Conservation (phyloP, 2,329 filamentous ascomycete species). For the Pyricularia pennisetigena region DNA sequence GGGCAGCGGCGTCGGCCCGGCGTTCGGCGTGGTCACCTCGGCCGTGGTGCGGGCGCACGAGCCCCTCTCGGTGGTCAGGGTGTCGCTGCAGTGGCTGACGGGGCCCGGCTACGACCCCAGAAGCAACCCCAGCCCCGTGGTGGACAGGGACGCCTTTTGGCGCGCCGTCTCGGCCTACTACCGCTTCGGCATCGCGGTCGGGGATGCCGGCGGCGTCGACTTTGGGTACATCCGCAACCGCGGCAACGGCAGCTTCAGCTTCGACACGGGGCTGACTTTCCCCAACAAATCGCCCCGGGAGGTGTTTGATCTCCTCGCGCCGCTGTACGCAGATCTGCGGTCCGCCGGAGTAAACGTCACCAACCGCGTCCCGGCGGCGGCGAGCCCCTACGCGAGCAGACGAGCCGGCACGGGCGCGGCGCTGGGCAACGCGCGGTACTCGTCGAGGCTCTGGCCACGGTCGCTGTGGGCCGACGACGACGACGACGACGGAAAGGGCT, state of each 20-base stretch:
- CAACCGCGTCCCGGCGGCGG: conserved; percentile 7
- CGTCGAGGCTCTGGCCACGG: conserved; percentile 25
- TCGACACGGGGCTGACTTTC: conserved; percentile 13
- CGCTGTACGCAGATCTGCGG: conserved; percentile 19
- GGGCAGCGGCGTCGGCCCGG: conserved; percentile 36
- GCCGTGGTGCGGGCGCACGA: conserved; percentile 1
- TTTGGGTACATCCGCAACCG: conserved; percentile 17
- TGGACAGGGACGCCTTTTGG: conserved; percentile 14
- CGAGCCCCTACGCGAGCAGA: conserved; percentile 10
- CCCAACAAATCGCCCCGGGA: conserved; percentile 18
- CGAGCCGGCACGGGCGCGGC: conserved; percentile 9
- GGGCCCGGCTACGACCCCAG: conserved; percentile 5
- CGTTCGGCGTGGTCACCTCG: conserved; percentile 3
- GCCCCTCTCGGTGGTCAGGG: not conserved
- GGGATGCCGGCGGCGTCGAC: conserved; percentile 14
- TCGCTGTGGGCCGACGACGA: conserved; percentile 16
- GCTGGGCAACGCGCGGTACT: conserved; percentile 14
- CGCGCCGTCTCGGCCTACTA: conserved; percentile 13
- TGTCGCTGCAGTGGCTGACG: conserved; percentile 6
- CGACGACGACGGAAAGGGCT: too few species aligned
- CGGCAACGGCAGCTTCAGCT: conserved; percentile 15
- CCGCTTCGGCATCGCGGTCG: conserved; percentile 12
- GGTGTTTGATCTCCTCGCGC: conserved; percentile 18
- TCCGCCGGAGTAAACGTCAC: conserved; percentile 17
- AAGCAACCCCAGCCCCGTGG: not conserved